Evolutionary conservation across 495 filamentous ascomycete species (phyloP).

Genomic region (Lichenothelia convexa): DNA sequence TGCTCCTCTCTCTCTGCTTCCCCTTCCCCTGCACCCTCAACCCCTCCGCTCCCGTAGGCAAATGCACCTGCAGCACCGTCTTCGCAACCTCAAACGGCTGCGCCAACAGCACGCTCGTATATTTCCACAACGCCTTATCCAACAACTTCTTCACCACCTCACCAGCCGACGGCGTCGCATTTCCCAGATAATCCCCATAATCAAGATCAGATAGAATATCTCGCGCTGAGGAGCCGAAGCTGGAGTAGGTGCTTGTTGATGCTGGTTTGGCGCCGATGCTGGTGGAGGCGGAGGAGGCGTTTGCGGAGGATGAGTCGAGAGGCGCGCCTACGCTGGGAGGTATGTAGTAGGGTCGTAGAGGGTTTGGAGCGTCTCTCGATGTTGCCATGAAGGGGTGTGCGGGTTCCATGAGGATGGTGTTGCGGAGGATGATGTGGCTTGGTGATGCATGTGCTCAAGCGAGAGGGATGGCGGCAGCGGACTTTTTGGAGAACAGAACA

Average conservation of each 20-base stretch:
- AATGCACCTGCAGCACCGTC: slow-evolving; percentile 59
- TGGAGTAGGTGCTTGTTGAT: slow-evolving; percentile 14
- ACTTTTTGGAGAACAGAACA: too few relatives aligned
- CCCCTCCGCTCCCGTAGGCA: slow-evolving; percentile 1
- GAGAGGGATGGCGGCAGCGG: not conserved
- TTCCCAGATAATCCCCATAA: slow-evolving; percentile 62
- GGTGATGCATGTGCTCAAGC: not conserved
- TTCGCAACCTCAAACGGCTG: slow-evolving; percentile 97
- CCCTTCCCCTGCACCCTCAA: not conserved
- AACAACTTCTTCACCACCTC: slow-evolving; percentile 52
- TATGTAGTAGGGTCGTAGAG: slow-evolving; percentile 85
- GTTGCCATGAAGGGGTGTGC: slow-evolving; percentile 12
- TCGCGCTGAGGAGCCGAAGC: slow-evolving; percentile 58
- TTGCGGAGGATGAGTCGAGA: slow-evolving; percentile 8
- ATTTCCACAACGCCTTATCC: slow-evolving; percentile 72
- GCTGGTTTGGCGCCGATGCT: slow-evolving; percentile 3
- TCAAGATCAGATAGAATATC: slow-evolving; percentile 75
- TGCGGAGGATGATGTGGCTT: not conserved
- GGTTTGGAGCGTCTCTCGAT: slow-evolving; percentile 54
- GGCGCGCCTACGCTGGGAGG: slow-evolving; percentile 56
- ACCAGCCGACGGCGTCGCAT: slow-evolving; percentile 52
- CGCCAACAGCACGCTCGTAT: slow-evolving; percentile 63
- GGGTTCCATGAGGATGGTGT: too few relatives aligned
- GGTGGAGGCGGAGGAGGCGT: slow-evolving; percentile 7
- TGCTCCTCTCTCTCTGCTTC: not conserved